Percentiles rank a stretch among this genome's conserved stretches.
Evolutionary conservation across 305 asterid genomes (phyloP).

Genomic region (Solanum hybrid): DNA sequence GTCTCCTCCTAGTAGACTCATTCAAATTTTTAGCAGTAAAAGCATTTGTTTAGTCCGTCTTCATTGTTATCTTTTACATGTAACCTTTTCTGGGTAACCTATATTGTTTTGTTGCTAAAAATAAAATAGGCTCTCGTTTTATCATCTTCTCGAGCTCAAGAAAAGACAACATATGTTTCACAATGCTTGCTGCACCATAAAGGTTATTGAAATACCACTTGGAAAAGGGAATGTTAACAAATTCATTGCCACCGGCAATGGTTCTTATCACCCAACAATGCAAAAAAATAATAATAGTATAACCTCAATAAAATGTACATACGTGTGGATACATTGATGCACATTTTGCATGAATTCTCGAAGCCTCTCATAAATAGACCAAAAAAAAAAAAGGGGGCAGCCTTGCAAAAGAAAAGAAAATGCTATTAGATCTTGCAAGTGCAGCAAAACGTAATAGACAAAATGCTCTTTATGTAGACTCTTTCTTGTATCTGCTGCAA

Average conservation of each 20-base stretch:
- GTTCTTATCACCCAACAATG: background rate
- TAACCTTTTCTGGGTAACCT: background rate
- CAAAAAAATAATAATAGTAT: background rate
- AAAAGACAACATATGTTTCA: background rate
- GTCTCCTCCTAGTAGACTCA: conserved; percentile 30
- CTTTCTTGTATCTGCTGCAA: background rate
- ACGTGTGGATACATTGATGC: background rate
- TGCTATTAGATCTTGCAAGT: background rate
- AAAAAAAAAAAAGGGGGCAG: background rate
- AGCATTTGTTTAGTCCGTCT: background rate
- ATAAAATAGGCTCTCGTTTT: background rate
- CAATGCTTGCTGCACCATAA: background rate
- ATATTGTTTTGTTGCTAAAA: background rate
- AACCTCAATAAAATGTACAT: background rate
- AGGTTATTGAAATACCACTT: background rate
- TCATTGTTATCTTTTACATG: background rate
- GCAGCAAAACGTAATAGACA: background rate
- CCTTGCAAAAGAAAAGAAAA: background rate
- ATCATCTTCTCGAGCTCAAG: background rate
- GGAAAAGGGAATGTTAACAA: background rate
- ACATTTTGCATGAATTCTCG: background rate
- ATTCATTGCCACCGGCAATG: background rate
- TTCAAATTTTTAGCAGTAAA: background rate
- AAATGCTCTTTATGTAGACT: too few species aligned
- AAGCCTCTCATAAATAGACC: background rate